A percentile compares a stretch with the other conserved stretches of the same genome.
Conservation (phyloP, 2,329 filamentous ascomycete genomes). For the Ambrosiella beaveri region DNA sequence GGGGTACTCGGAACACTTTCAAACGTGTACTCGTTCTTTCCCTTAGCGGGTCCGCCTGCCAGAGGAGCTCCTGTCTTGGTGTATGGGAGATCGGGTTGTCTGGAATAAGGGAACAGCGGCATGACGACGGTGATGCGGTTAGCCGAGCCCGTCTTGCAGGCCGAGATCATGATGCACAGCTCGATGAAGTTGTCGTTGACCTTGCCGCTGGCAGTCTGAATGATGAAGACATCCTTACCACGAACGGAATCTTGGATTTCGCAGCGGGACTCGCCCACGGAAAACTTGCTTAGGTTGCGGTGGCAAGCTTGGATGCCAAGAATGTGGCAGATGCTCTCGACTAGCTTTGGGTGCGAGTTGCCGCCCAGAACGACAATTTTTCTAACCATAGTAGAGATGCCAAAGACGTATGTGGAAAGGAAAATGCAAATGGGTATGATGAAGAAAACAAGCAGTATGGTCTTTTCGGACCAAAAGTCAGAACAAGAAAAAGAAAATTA, state of each 20-base stretch:
- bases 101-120: conserved; percentile 89
- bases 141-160: conserved; percentile 86
- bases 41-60: conserved; percentile 40
- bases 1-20: conserved; percentile 85
- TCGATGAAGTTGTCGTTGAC: conserved; percentile 97
- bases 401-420: not conserved
- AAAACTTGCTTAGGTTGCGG: conserved; percentile 79
- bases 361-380: conserved; percentile 90
- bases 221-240: conserved; percentile 97
- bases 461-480: not conserved
- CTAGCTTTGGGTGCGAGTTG: conserved; percentile 77
- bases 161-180: conserved; percentile 94
- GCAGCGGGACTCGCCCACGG: conserved; percentile 83
- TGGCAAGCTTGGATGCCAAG: conserved; percentile 75
- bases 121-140: conserved; percentile 85
- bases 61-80: conserved; percentile 88
- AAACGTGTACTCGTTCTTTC: conserved; percentile 55
- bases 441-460: not conserved
- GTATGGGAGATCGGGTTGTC: conserved; percentile 92
- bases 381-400: conserved; percentile 54
- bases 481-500: not conserved
- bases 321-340: conserved; percentile 71
- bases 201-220: conserved; percentile 80
- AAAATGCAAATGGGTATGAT: not conserved
- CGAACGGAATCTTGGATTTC: conserved; percentile 94